phyloP scores from a whole-genome alignment of 805 yeast species.

The Ogataea thermomethanolica region DNA sequence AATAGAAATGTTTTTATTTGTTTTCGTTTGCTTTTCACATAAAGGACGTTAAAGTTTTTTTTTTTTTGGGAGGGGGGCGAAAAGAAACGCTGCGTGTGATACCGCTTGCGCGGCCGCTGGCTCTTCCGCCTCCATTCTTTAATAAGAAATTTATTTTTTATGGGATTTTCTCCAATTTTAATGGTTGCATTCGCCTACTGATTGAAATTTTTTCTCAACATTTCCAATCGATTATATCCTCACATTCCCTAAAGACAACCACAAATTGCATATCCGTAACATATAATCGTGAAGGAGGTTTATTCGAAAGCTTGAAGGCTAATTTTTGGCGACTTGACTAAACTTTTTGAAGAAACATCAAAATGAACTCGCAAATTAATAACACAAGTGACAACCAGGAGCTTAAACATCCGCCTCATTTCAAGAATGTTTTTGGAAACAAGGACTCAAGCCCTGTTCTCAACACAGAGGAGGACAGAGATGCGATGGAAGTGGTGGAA shows the following conservation, averaged over 20 bases:
- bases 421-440: slow-evolving; percentile 34
- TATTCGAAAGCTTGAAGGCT: too few relatives aligned
- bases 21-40: background rate
- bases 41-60: background rate
- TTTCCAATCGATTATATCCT: slow-evolving; percentile 1
- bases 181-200: slow-evolving; percentile 5
- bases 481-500: slow-evolving; percentile 26
- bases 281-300: too few relatives aligned
- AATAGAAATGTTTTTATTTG: background rate
- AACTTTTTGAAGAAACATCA: slow-evolving; percentile 3
- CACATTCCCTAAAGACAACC: background rate
- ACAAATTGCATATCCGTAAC: too few relatives aligned
- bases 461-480: slow-evolving; percentile 11
- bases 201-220: slow-evolving; percentile 11
- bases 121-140: slow-evolving; percentile 4
- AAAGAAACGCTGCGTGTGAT: slow-evolving; percentile 9
- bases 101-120: slow-evolving; percentile 1
- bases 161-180: slow-evolving; percentile 2
- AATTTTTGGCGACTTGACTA: background rate
- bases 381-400: slow-evolving; percentile 39
- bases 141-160: background rate
- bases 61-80: background rate
- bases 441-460: slow-evolving; percentile 15
- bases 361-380: slow-evolving; percentile 39
- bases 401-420: slow-evolving; percentile 27